phyloP scores from a whole-genome alignment of 345 rosid species.

The Lumnitzera littorea region DNA sequence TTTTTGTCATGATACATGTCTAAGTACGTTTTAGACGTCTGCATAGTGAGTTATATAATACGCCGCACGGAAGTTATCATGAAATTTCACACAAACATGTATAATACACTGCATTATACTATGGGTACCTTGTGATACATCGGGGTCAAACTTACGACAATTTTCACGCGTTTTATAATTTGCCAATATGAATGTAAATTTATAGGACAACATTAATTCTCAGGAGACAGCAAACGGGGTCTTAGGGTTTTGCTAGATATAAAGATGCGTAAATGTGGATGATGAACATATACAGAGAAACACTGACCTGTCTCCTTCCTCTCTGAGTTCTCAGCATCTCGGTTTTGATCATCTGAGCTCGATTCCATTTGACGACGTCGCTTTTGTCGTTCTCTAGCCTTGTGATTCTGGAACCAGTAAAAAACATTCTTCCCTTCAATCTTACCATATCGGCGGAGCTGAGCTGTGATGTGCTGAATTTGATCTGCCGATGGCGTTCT shows the following conservation, averaged over 20 bases:
- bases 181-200: no score
- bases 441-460: constrained; percentile 79
- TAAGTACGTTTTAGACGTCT: no score
- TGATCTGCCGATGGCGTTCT: constrained; percentile 90
- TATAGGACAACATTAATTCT: neutral
- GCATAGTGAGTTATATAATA: no score
- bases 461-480: constrained; percentile 80
- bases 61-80: no score
- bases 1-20: no score
- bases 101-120: no score
- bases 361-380: constrained; percentile 84
- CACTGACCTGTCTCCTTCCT: constrained; percentile 48
- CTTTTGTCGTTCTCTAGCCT: constrained; percentile 85
- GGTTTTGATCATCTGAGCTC: constrained; percentile 14
- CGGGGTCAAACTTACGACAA: no score
- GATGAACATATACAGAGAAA: neutral
- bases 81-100: no score
- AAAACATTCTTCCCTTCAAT: constrained; percentile 97
- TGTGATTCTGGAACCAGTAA: constrained; percentile 98
- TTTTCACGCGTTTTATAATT: no score
- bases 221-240: no score
- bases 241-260: no score
- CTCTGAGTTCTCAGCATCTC: constrained; percentile 29
- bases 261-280: neutral
- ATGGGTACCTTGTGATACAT: no score